Conservation (phyloP, 495 filamentous ascomycete species). For the Aspergillus sclerotioniger region DNA sequence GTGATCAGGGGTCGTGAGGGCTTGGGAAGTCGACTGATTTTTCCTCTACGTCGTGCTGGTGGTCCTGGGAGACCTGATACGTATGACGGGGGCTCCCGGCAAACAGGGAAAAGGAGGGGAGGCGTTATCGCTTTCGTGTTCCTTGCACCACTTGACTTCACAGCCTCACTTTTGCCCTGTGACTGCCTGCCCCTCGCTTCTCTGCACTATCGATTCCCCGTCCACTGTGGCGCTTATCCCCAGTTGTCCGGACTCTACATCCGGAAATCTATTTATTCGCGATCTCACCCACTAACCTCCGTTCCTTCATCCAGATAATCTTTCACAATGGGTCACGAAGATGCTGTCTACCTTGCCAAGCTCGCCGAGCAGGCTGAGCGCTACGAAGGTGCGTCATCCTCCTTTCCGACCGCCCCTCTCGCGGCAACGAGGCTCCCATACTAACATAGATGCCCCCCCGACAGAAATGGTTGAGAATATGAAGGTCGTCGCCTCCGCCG, state of each 20-base stretch:
- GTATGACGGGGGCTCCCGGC: slow-evolving; percentile 12
- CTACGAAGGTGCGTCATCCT: slow-evolving; percentile 88
- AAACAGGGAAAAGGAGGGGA: slow-evolving; percentile 9
- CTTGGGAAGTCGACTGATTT: neutral
- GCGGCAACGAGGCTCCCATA: too few species aligned
- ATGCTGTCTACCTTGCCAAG: slow-evolving; percentile 99
- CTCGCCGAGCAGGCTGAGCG: slow-evolving; percentile 99
- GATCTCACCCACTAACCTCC: slow-evolving; percentile 7
- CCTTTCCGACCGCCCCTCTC: neutral
- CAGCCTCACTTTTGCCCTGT: slow-evolving; percentile 27
- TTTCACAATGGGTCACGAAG: slow-evolving; percentile 95
- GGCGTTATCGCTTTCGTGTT: slow-evolving; percentile 18
- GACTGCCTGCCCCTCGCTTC: slow-evolving; percentile 23
- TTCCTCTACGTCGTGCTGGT: slow-evolving; percentile 5
- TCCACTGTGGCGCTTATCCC: neutral
- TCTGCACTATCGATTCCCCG: slow-evolving; percentile 8
- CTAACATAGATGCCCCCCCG: slow-evolving; percentile 24
- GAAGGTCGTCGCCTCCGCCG: slow-evolving; percentile 94
- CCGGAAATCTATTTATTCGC: neutral
- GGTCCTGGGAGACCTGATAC: slow-evolving; percentile 6
- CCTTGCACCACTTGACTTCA: slow-evolving; percentile 19
- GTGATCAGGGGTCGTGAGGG: slow-evolving; percentile 5
- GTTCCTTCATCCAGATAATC: slow-evolving; percentile 12
- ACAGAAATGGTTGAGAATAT: slow-evolving; percentile 99
- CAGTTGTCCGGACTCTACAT: neutral